A percentile compares a stretch with the other conserved stretches of the same genome.
Evolutionary conservation across 2,329 filamentous ascomycete species (phyloP).

Genomic region (Trichoderma sp.): DNA sequence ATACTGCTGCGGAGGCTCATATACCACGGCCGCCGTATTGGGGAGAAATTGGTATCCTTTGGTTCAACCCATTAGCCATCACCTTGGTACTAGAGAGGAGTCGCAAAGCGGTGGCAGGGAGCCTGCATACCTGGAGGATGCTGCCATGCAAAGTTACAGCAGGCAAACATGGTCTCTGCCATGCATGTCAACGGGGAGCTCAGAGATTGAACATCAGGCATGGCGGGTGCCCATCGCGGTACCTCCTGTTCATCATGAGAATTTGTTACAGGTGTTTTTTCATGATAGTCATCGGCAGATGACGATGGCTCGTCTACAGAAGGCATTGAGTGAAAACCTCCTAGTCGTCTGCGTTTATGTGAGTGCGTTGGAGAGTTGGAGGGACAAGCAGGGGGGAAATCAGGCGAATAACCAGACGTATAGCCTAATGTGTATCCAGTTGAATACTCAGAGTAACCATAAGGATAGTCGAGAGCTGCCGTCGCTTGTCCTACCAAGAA

Average conservation of each 20-base stretch:
- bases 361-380: conserved; percentile 32
- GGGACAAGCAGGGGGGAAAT: conserved; percentile 6
- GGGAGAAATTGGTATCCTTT: conserved; percentile 38
- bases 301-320: conserved; percentile 11
- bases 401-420: neutral
- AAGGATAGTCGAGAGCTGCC: conserved; percentile 30
- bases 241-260: conserved; percentile 25
- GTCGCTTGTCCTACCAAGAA: conserved; percentile 31
- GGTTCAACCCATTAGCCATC: conserved; percentile 1
- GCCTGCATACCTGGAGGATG: conserved; percentile 34
- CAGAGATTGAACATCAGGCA: conserved; percentile 26
- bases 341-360: conserved; percentile 35
- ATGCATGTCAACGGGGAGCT: conserved; percentile 31
- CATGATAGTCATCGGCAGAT: conserved; percentile 31
- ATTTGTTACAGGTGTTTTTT: conserved; percentile 31
- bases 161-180: conserved; percentile 33
- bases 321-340: conserved; percentile 34
- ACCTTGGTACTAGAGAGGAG: neutral
- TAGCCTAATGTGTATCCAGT: neutral
- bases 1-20: conserved; percentile 35
- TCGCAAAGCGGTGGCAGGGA: neutral
- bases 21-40: conserved; percentile 27
- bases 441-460: neutral
- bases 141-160: conserved; percentile 32
- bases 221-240: conserved; percentile 23